Evolutionary conservation across 306 rosid species (phyloP).

Genomic region (Vachellia collinsii): DNA sequence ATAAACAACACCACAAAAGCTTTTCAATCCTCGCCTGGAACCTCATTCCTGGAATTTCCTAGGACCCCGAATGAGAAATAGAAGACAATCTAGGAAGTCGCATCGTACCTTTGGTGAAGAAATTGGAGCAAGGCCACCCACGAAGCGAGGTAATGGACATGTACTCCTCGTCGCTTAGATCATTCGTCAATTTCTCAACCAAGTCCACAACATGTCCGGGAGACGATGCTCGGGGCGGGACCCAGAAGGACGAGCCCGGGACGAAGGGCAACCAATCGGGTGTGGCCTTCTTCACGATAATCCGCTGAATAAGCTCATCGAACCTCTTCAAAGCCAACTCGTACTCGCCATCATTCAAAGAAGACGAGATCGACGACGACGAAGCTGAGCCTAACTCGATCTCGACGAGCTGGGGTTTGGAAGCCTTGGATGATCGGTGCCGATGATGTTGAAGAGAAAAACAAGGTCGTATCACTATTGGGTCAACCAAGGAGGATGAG

Average conservation of each 20-base stretch:
- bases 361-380: slow-evolving; percentile 28
- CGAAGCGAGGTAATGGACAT: slow-evolving; percentile 51
- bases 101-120: slow-evolving; percentile 23
- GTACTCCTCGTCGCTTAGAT: slow-evolving; percentile 49
- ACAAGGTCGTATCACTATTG: neutral
- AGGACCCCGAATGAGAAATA: neutral
- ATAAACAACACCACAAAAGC: neutral
- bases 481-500: neutral
- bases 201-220: slow-evolving; percentile 41
- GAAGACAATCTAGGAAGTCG: neutral
- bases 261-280: slow-evolving; percentile 82
- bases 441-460: slow-evolving; percentile 8
- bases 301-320: slow-evolving; percentile 54
- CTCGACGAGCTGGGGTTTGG: slow-evolving; percentile 43
- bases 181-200: slow-evolving; percentile 44
- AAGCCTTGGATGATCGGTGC: slow-evolving; percentile 44
- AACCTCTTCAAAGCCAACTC: slow-evolving; percentile 57
- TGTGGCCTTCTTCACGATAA: slow-evolving; percentile 56
- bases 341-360: slow-evolving; percentile 32
- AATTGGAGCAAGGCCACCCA: slow-evolving; percentile 59
- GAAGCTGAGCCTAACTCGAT: slow-evolving; percentile 50
- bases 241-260: slow-evolving; percentile 85
- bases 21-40: neutral
- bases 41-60: neutral
- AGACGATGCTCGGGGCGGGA: slow-evolving; percentile 55